Base-by-base conservation (phyloP, 805 yeast genomes). In the Lipomyces yamadae region DNA sequence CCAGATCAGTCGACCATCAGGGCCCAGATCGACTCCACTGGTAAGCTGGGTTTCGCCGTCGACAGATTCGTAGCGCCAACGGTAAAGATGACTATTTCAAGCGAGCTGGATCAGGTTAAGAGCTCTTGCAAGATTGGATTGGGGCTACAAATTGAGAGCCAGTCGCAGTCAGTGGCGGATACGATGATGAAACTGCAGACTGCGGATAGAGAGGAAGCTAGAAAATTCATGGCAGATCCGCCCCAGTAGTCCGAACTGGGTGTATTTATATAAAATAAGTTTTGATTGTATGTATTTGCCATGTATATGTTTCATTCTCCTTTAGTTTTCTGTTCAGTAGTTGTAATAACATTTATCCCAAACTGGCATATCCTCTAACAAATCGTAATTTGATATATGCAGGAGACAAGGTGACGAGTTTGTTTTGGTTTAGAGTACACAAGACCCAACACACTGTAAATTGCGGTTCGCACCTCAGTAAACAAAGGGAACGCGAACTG, bases 1-100 rank as follows among this genome's bases (percentile, higher is more conserved):
- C 92, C 98, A 83, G 96, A 92, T 81, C 66, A 66, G 35, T 89
- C 96, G 66, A 88, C 92, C 63, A 92, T 92, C 86, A 88, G 99
- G 81, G 97, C 98, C 76, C 96, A 93, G 80, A 77, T 95, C 69
- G 97, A 92, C 81, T 87, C 96, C 61, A 83, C 85, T 68, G 99
- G 99, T 81, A 92, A 91, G 81, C 96, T 94, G 62, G 85, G 91
- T 64, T 91, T 92, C 74, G 87, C 92, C 83, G 83, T 95, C 78
- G 99, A 95, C 83, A 92, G 92, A 83, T 88, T 97, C 79, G 87
- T 95, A 63, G 84, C 93, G 75, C 98, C 98, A 76, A 91, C 96
- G 60, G 87, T 93, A 68, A 89, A 97, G 37, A 84, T 95, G 64
- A 82, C 92, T 76, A 92, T 95, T 83, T 85, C 90, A 72, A 97